These are phyloP conservation scores for Dothideomycetes sp. DNA, from an alignment of 2,329 filamentous ascomycete genomes.

Conservation along the genomic window DNA sequence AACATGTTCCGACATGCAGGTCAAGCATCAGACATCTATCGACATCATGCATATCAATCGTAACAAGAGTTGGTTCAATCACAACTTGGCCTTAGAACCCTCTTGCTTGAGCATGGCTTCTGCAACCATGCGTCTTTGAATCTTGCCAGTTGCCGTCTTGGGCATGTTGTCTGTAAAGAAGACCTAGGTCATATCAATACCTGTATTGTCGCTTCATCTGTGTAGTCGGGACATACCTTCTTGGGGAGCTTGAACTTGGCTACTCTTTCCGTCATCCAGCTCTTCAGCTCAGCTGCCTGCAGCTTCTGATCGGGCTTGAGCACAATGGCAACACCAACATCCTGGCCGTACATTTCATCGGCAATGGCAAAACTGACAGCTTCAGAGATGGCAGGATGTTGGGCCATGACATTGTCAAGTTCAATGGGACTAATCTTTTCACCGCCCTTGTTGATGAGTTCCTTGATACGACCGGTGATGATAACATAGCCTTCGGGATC, in stretches of 20 bases:
- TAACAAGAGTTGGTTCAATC: no score
- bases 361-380: conserved; percentile 77
- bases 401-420: conserved; percentile 71
- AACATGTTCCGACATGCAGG: no score
- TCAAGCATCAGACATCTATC: no score
- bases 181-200: neutral
- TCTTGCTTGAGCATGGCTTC: conserved; percentile 65
- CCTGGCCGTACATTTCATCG: conserved; percentile 75
- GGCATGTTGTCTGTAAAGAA: conserved; percentile 75
- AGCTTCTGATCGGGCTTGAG: conserved; percentile 52
- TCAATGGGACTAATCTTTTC: conserved; percentile 88
- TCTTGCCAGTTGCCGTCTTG: conserved; percentile 87
- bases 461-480: conserved; percentile 88
- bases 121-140: conserved; percentile 77
- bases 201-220: neutral
- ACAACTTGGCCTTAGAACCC: conserved; percentile 15
- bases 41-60: no score
- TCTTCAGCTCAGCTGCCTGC: conserved; percentile 53
- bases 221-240: conserved; percentile 32
- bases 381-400: conserved; percentile 63
- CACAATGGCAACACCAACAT: conserved; percentile 68
- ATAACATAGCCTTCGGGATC: conserved; percentile 73
- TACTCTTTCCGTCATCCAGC: conserved; percentile 59
- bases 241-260: conserved; percentile 82
- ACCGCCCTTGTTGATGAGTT: conserved; percentile 82